These are phyloP conservation scores for Podospora pseudoanserina DNA, from an alignment of 495 filamentous ascomycete genomes.

Conservation along the genomic window DNA sequence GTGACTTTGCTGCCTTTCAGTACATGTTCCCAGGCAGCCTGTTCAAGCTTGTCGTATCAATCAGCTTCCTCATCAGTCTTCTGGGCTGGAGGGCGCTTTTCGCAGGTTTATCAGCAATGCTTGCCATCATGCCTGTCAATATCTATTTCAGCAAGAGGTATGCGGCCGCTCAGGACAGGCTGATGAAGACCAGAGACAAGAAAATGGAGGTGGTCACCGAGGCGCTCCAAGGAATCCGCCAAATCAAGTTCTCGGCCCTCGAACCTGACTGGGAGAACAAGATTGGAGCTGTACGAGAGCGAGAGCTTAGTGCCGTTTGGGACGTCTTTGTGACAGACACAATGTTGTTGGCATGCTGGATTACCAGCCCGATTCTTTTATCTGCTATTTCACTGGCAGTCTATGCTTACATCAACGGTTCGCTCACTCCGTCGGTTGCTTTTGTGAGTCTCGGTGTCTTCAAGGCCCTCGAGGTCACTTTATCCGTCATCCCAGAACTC, in stretches of 20 bases:
- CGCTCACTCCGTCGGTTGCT: conserved; percentile 67
- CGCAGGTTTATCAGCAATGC: conserved; percentile 62
- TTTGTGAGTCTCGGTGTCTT: conserved; percentile 80
- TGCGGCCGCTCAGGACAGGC: conserved; percentile 58
- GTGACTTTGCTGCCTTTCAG: conserved; percentile 65
- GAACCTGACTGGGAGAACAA: conserved; percentile 76
- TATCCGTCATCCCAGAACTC: conserved; percentile 70
- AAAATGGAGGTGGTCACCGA: conserved; percentile 79
- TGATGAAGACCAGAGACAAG: conserved; percentile 77
- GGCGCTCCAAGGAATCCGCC: conserved; percentile 76
- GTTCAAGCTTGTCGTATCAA: conserved; percentile 61
- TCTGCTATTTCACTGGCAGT: conserved; percentile 66
- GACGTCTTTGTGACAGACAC: conserved; percentile 58
- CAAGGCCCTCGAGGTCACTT: conserved; percentile 61
- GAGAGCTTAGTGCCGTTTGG: conserved; percentile 65
- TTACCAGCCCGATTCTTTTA: conserved; percentile 68
- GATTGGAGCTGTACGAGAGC: conserved; percentile 60
- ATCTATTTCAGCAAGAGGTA: conserved; percentile 65
- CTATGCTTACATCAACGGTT: conserved; percentile 60
- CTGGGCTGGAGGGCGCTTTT: conserved; percentile 70
- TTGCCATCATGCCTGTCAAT: conserved; percentile 65
- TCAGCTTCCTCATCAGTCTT: conserved; percentile 61
- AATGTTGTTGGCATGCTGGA: conserved; percentile 62
- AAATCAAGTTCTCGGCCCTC: conserved; percentile 86
- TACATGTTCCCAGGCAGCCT: conserved; percentile 60